phyloP scores from a whole-genome alignment of 495 filamentous ascomycete species.

The Aspergillus saccharolyticus region DNA sequence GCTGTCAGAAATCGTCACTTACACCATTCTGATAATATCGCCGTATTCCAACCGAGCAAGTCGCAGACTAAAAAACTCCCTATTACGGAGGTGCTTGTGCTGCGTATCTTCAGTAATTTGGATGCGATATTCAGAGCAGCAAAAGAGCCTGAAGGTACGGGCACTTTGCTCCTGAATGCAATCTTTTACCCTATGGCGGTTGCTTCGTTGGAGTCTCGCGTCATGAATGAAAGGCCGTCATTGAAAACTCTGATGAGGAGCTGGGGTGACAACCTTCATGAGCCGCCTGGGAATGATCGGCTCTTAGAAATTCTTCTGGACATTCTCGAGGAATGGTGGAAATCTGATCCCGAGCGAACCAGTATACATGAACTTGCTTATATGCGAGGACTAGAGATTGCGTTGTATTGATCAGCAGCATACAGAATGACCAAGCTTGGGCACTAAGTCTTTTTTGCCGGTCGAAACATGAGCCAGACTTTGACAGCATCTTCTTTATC shows the following conservation, averaged over 20 bases:
- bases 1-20: slow-evolving; percentile 9
- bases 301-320: slow-evolving; percentile 17
- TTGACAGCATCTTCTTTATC: slow-evolving; percentile 18
- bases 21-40: not conserved
- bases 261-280: not conserved
- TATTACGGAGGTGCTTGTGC: slow-evolving; percentile 19
- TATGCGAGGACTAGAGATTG: slow-evolving; percentile 25
- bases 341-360: slow-evolving; percentile 8
- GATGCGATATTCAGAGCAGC: slow-evolving; percentile 26
- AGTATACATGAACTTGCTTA: slow-evolving; percentile 26
- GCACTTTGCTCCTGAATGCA: slow-evolving; percentile 27
- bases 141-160: slow-evolving; percentile 10
- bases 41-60: not conserved
- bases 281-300: not conserved
- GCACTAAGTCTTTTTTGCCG: not conserved
- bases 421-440: not conserved
- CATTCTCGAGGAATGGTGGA: slow-evolving; percentile 32
- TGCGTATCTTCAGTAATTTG: slow-evolving; percentile 27
- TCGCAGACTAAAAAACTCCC: not conserved
- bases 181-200: slow-evolving; percentile 26
- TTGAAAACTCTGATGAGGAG: slow-evolving; percentile 19
- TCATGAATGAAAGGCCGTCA: slow-evolving; percentile 18
- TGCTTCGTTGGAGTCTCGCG: slow-evolving; percentile 22
- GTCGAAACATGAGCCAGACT: slow-evolving; percentile 27
- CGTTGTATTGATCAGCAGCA: slow-evolving; percentile 18